Evolutionary conservation across 257 asterid species (phyloP), one percentile per base, ranked within the genome.

Genomic region (Fraxinus anomala): DNA sequence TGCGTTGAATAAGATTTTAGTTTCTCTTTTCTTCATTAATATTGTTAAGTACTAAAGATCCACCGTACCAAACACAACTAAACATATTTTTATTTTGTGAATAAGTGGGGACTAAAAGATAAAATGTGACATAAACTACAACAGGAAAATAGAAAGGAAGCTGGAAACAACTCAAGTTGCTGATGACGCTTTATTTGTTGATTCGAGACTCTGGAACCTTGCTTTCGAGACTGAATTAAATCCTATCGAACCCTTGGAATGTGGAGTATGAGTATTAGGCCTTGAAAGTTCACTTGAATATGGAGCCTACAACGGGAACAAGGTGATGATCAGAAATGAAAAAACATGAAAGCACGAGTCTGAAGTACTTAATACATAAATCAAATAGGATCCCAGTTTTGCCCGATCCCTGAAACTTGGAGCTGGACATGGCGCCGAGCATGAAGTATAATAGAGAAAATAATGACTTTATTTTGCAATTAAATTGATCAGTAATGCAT

Each of bases 161-260:
- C 0, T 37, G 70, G 28, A 17, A 68, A 26, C 37, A 68, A 61
- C 12, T 77, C 21, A 77, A 26, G 23, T 31, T 5, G 34, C 69
- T n/a, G n/a, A 8, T 28, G 37, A 39, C 16, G 7, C 39, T 34
- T 5, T 34, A 5, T 34, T 34, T 34, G 9, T 36, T 36, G 39
- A 36, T 36, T 36, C 0, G 1, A 36, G 1, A 36, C 39, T 36
- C 39, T 36, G 39, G 39, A 36, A 6, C 39, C 39, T 36, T 5
- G 24, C 23, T 2, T 19, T 19, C 17, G 71, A 21, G 59, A 17
- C 31, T 31, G 54, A 67, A 17, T 12, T 31, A 65, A 56, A 68
- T 61, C 71, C 78, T 16, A 66, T 47, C 75, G 73, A 80, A 77
- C 68, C 74, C 19, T 47, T 67, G 36, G 77, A n/a, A 66, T 54